A percentile compares a stretch with the other conserved stretches of the same genome.
phyloP scores from a whole-genome alignment of 2,329 filamentous ascomycete genomes.

The Ambrosiella beaveri region DNA sequence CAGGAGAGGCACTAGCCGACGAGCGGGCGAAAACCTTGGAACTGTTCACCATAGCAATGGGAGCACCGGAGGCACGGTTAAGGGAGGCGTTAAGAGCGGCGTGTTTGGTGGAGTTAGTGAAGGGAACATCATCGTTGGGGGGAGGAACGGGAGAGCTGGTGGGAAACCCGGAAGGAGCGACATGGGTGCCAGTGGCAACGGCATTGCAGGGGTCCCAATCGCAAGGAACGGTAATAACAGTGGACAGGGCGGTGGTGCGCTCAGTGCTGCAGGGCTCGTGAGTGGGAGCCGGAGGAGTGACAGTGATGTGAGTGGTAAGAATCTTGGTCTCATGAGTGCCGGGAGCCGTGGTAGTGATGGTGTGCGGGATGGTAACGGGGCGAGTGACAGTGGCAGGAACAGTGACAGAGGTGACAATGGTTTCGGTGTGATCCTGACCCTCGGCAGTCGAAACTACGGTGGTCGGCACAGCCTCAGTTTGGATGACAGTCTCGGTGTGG shows the following conservation, averaged over 20 bases:
- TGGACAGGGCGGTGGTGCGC: conserved; percentile 10
- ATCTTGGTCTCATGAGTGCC: conserved; percentile 6
- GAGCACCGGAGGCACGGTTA: conserved; percentile 11
- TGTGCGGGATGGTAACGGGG: conserved; percentile 9
- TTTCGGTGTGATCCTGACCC: conserved; percentile 14
- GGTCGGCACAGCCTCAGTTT: conserved; percentile 19
- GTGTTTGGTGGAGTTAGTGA: conserved; percentile 9
- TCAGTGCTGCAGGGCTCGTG: conserved; percentile 5
- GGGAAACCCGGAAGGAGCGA: background rate
- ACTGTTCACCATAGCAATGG: conserved; percentile 5
- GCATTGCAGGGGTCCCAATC: conserved; percentile 1
- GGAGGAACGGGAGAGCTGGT: background rate
- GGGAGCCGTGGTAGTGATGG: conserved; percentile 9
- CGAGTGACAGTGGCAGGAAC: conserved; percentile 9
- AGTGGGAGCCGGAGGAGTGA: conserved; percentile 7
- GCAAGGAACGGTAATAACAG: conserved; percentile 10
- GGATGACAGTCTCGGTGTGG: conserved; percentile 23
- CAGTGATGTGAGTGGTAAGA: conserved; percentile 10
- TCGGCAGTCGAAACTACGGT: conserved; percentile 22
- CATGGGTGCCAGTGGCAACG: background rate
- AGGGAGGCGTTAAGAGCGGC: conserved; percentile 12
- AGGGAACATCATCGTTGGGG: conserved; percentile 1
- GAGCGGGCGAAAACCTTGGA: conserved; percentile 8
- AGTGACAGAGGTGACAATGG: conserved; percentile 8
- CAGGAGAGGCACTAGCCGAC: conserved; percentile 10